phyloP scores from a whole-genome alignment of 2,329 filamentous ascomycete species.

The Hypomyces rosellus region DNA sequence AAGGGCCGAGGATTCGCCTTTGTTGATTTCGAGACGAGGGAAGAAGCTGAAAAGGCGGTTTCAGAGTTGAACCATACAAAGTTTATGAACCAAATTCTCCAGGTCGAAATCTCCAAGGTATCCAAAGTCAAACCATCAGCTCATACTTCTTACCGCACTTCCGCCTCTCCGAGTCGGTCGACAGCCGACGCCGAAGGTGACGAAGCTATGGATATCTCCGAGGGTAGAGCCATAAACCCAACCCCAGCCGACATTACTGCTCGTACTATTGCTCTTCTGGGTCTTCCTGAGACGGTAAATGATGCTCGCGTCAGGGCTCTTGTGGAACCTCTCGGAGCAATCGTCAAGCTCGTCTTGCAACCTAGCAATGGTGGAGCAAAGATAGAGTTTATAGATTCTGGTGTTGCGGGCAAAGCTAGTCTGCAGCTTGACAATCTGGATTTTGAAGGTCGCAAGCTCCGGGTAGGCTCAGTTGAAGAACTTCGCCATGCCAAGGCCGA shows the following conservation, averaged over 20 bases:
- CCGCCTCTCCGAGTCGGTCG: slow-evolving; percentile 30
- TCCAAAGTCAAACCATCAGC: slow-evolving; percentile 52
- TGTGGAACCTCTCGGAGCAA: slow-evolving; percentile 61
- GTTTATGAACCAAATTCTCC: slow-evolving; percentile 60
- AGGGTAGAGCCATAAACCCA: slow-evolving; percentile 22
- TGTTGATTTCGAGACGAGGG: slow-evolving; percentile 66
- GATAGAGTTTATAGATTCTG: slow-evolving; percentile 69
- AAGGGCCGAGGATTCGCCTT: slow-evolving; percentile 74
- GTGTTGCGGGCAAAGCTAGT: slow-evolving; percentile 66
- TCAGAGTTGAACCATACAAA: slow-evolving; percentile 64
- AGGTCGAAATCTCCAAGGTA: slow-evolving; percentile 55
- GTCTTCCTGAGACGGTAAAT: slow-evolving; percentile 87
- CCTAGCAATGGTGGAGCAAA: slow-evolving; percentile 80
- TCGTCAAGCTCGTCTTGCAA: slow-evolving; percentile 72
- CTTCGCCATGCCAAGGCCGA: slow-evolving; percentile 47
- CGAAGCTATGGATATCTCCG: slow-evolving; percentile 30
- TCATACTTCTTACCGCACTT: slow-evolving; percentile 30
- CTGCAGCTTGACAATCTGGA: slow-evolving; percentile 51
- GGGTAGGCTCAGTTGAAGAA: slow-evolving; percentile 48
- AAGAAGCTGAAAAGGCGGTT: slow-evolving; percentile 60
- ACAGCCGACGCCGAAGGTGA: slow-evolving; percentile 33
- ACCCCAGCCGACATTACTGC: slow-evolving; percentile 48
- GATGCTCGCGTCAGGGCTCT: slow-evolving; percentile 72
- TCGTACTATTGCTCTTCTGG: slow-evolving; percentile 74
- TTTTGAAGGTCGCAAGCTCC: slow-evolving; percentile 48